Evolutionary conservation across 2,329 filamentous ascomycete species (phyloP).

Genomic region (Trichoderma sp.): DNA sequence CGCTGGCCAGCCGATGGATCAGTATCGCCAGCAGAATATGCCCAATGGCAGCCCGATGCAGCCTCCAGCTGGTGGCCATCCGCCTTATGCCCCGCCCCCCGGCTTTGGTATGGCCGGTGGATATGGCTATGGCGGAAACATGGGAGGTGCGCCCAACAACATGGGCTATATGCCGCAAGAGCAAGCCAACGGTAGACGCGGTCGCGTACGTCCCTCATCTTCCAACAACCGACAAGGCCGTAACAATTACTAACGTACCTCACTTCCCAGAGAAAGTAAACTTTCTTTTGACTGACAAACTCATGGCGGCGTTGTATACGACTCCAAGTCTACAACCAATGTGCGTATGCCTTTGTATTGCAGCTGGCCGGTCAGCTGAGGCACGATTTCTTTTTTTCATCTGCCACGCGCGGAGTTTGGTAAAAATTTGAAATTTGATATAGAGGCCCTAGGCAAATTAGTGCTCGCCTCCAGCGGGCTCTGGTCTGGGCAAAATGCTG

Average conservation of each 20-base stretch:
- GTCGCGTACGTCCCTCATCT: conserved; percentile 52
- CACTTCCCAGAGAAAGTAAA: conserved; percentile 34
- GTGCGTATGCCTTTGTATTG: conserved; percentile 15
- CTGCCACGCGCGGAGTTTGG: conserved; percentile 24
- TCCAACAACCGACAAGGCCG: conserved; percentile 26
- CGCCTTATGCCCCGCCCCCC: conserved; percentile 49
- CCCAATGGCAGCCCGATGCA: conserved; percentile 56
- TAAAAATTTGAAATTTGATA: conserved; percentile 26
- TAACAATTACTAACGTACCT: conserved; percentile 31
- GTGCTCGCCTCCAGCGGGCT: conserved; percentile 19
- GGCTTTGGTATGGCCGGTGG: conserved; percentile 53
- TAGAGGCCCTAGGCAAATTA: conserved; percentile 14
- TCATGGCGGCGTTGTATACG: conserved; percentile 1
- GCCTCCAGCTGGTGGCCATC: conserved; percentile 45
- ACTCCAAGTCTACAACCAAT: not conserved
- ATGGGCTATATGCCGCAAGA: conserved; percentile 58
- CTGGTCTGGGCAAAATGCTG: conserved; percentile 20
- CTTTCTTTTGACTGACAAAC: conserved; percentile 14
- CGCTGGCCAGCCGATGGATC: conserved; percentile 53
- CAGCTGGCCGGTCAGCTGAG: conserved; percentile 7
- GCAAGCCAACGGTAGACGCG: conserved; percentile 57
- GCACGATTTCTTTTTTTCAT: conserved; percentile 13
- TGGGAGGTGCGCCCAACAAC: conserved; percentile 50
- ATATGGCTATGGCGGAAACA: conserved; percentile 49
- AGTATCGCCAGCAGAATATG: conserved; percentile 56